Percentiles rank a stretch among this genome's conserved stretches.
phyloP scores from a whole-genome alignment of 2,329 filamentous ascomycete genomes.

The Scedosporium dehoogii region DNA sequence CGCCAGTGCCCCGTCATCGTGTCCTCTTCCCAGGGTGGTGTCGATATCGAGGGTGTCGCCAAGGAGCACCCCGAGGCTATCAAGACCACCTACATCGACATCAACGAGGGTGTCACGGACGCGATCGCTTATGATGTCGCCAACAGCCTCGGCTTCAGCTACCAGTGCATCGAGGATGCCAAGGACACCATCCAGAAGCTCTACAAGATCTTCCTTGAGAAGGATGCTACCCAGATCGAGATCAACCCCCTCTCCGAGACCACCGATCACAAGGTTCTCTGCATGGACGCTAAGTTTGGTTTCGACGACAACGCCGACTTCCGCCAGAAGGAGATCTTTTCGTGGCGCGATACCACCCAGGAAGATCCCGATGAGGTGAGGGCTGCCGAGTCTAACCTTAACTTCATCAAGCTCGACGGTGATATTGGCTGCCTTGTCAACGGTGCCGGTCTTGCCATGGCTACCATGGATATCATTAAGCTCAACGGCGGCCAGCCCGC shows the following conservation, averaged over 20 bases:
- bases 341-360: slow-evolving; percentile 87
- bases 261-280: slow-evolving; percentile 93
- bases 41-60: slow-evolving; percentile 98
- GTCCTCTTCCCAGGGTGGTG: slow-evolving; percentile 94
- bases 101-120: slow-evolving; percentile 90
- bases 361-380: slow-evolving; percentile 97
- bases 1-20: slow-evolving; percentile 91
- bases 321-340: slow-evolving; percentile 93
- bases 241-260: slow-evolving; percentile 99
- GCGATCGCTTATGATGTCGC: slow-evolving; percentile 87
- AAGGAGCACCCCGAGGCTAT: slow-evolving; percentile 97
- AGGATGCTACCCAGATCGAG: slow-evolving; percentile 97
- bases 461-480: slow-evolving; percentile 99
- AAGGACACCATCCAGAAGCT: slow-evolving; percentile 97
- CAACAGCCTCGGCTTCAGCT: slow-evolving; percentile 88
- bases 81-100: slow-evolving; percentile 85
- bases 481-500: slow-evolving; percentile 91
- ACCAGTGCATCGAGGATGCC: slow-evolving; percentile 93
- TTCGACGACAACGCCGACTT: slow-evolving; percentile 99
- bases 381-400: slow-evolving; percentile 86
- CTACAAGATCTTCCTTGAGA: slow-evolving; percentile 97
- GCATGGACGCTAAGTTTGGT: slow-evolving; percentile 98
- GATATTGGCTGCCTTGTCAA: slow-evolving; percentile 99
- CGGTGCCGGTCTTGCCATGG: slow-evolving; percentile 98
- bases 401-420: slow-evolving; percentile 99